A percentile compares a stretch with the other conserved stretches of the same genome.
Conservation (phyloP, 768 basidiomycete genomes). For the Xanthoconium stramineum region DNA sequence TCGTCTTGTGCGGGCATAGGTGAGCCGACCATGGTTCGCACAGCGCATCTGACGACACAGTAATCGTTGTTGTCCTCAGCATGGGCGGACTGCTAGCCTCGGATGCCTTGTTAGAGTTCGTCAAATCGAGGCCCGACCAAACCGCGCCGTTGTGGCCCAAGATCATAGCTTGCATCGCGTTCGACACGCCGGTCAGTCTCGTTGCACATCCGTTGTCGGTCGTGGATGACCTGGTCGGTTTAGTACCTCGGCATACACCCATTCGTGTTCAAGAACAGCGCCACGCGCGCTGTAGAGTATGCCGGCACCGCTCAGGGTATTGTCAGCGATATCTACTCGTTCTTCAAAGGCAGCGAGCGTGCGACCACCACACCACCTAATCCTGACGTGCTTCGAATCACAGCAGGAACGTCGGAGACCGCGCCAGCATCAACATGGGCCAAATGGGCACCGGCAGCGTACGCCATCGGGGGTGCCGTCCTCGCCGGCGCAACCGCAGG, state of each 20-base stretch:
- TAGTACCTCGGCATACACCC: conserved; percentile 90
- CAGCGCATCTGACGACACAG: background rate
- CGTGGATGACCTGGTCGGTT: conserved; percentile 2
- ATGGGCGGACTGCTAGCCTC: conserved; percentile 93
- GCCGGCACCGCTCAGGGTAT: conserved; percentile 62
- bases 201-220: background rate
- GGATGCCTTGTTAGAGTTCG: conserved; percentile 75
- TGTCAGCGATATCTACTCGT: conserved; percentile 57
- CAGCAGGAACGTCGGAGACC: conserved; percentile 25
- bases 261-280: conserved; percentile 77
- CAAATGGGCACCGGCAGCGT: conserved; percentile 68
- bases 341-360: conserved; percentile 48
- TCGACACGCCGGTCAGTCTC: conserved; percentile 80
- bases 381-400: conserved; percentile 30
- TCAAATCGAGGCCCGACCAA: conserved; percentile 60
- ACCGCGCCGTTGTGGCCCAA: conserved; percentile 80
- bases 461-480: conserved; percentile 68
- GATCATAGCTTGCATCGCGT: conserved; percentile 80
- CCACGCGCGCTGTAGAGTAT: conserved; percentile 71
- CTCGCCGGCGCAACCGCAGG: conserved; percentile 83
- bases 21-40: conserved; percentile 23
- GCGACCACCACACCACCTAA: conserved; percentile 25
- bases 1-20: conserved; percentile 92
- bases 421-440: conserved; percentile 43
- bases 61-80: conserved; percentile 38